Evolutionary conservation across 2,329 filamentous ascomycete species (phyloP).

Genomic region (Hymenoscyphus infarciens): DNA sequence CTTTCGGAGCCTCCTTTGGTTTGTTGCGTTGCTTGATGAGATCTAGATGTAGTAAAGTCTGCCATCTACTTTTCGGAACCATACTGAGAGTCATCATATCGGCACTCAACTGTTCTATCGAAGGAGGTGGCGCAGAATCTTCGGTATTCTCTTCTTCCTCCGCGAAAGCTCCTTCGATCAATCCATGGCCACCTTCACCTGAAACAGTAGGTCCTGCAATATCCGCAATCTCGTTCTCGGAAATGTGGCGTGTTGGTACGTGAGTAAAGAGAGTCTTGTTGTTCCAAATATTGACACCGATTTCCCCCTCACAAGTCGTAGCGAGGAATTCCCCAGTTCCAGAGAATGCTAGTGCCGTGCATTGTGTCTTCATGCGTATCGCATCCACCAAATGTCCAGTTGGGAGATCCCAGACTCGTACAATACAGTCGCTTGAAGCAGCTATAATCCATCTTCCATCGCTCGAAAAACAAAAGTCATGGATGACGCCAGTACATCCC

Average conservation of each 20-base stretch:
- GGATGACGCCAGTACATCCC: conserved; percentile 70
- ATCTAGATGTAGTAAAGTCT: conserved; percentile 89
- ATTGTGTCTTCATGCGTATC: conserved; percentile 73
- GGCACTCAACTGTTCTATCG: conserved; percentile 72
- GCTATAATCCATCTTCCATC: conserved; percentile 93
- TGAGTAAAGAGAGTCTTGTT: conserved; percentile 90
- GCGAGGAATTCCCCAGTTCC: conserved; percentile 91
- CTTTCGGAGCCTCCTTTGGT: conserved; percentile 85
- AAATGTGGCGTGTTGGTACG: conserved; percentile 79
- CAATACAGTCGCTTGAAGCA: conserved; percentile 72
- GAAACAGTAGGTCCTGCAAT: conserved; percentile 71
- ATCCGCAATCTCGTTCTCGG: conserved; percentile 66
- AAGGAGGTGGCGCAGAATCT: conserved; percentile 51
- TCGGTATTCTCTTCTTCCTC: conserved; percentile 49
- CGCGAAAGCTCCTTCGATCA: conserved; percentile 74
- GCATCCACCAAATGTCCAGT: conserved; percentile 95
- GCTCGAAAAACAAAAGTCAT: conserved; percentile 83
- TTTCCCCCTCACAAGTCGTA: conserved; percentile 73
- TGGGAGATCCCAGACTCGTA: conserved; percentile 91
- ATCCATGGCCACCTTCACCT: conserved; percentile 72
- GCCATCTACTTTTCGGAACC: conserved; percentile 88
- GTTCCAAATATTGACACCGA: conserved; percentile 94
- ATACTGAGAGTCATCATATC: conserved; percentile 86
- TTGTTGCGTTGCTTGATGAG: conserved; percentile 89
- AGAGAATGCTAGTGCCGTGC: conserved; percentile 84